phyloP scores from a whole-genome alignment of 2,329 filamentous ascomycete genomes.

The Cladosporium sp. region DNA sequence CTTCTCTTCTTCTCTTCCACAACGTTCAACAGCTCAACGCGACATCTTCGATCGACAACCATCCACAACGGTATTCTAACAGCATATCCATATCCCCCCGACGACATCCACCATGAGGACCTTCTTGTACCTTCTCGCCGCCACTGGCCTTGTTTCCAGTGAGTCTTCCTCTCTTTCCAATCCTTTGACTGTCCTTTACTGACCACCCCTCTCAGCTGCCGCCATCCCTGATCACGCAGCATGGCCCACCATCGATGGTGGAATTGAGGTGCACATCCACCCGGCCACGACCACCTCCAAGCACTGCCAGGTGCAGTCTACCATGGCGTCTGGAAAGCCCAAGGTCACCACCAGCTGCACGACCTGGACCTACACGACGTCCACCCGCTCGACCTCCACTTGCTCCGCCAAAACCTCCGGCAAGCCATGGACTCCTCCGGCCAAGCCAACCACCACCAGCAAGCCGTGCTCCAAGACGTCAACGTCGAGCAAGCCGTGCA shows the following conservation, averaged over 20 bases:
- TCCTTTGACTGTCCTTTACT: background rate
- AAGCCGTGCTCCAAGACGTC: background rate
- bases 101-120: slow-evolving; percentile 9
- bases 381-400: slow-evolving; percentile 5
- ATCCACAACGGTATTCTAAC: background rate
- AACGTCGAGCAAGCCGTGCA: slow-evolving; percentile 4
- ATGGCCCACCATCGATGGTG: slow-evolving; percentile 1
- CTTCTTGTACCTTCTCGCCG: background rate
- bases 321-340: background rate
- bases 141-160: background rate
- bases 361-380: slow-evolving; percentile 5
- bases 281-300: slow-evolving; percentile 2
- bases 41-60: slow-evolving; percentile 2
- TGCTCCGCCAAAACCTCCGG: background rate
- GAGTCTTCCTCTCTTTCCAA: background rate
- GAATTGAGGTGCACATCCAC: background rate
- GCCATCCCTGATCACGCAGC: background rate
- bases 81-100: background rate
- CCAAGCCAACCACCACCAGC: background rate
- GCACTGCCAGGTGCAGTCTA: background rate
- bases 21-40: slow-evolving; percentile 9
- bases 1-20: slow-evolving; percentile 2
- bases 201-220: background rate
- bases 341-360: slow-evolving; percentile 9
- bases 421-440: background rate